A percentile compares a stretch with the other conserved stretches of the same genome.
phyloP scores from a whole-genome alignment of 2,329 filamentous ascomycete genomes.

The Colletotrichum sansevieriae region DNA sequence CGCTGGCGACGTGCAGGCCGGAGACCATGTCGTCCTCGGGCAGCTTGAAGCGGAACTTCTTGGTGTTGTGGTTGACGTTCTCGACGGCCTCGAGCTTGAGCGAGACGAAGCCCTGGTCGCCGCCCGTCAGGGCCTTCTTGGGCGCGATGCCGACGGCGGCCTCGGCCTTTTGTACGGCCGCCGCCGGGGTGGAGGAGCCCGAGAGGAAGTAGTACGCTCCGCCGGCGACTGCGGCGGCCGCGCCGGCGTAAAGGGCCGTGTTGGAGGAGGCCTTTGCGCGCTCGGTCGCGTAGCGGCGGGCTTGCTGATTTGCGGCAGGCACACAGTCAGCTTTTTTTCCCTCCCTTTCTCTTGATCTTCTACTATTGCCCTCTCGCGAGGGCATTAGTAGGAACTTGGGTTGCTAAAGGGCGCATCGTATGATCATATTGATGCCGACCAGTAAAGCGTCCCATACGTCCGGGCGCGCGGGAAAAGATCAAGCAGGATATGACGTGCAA shows the following conservation, averaged over 20 bases:
- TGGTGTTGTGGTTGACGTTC: slow-evolving; percentile 92
- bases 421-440: not conserved
- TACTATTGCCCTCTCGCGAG: no score
- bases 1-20: slow-evolving; percentile 85
- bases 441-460: not conserved
- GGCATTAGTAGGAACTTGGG: no score
- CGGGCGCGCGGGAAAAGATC: slow-evolving; percentile 16
- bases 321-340: slow-evolving; percentile 40
- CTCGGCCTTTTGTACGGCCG: slow-evolving; percentile 67
- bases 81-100: slow-evolving; percentile 85
- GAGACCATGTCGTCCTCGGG: slow-evolving; percentile 87
- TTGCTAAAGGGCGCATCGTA: not conserved
- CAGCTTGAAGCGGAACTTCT: slow-evolving; percentile 89
- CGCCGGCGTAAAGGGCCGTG: slow-evolving; percentile 70
- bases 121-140: slow-evolving; percentile 77
- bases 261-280: slow-evolving; percentile 66
- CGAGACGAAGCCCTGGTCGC: slow-evolving; percentile 89
- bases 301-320: slow-evolving; percentile 55
- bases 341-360: no score
- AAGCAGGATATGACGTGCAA: not conserved
- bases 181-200: slow-evolving; percentile 50
- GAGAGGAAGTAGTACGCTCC: slow-evolving; percentile 69
- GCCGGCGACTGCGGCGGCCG: slow-evolving; percentile 70
- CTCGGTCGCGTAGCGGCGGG: slow-evolving; percentile 78
- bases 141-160: slow-evolving; percentile 56